Conservation (phyloP, 208 protist species). For the Strigomonas culicis region DNA sequence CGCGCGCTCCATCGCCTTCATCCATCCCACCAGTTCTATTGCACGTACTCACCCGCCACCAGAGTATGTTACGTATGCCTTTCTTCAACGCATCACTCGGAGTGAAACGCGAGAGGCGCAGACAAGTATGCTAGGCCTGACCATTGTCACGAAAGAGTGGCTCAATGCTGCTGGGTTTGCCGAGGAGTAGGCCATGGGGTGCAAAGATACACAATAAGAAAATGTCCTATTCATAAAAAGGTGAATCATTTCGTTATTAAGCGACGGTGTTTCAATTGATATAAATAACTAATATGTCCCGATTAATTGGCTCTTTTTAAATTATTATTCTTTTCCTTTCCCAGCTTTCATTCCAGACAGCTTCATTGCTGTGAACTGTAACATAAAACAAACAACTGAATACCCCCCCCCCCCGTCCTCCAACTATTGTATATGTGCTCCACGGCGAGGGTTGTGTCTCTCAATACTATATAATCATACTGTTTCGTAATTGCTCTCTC, state of each 20-base stretch:
- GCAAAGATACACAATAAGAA: no score
- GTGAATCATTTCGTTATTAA: no score
- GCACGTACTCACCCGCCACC: slow-evolving; percentile 79
- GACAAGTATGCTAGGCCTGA: slow-evolving; percentile 88
- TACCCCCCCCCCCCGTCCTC: neutral
- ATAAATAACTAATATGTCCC: no score
- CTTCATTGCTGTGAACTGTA: no score
- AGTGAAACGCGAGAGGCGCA: slow-evolving; percentile 69
- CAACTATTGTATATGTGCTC: slow-evolving; percentile 16
- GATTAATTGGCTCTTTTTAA: no score
- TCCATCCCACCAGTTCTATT: slow-evolving; percentile 85
- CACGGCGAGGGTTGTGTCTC: no score
- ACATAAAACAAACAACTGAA: neutral
- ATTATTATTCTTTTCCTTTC: neutral
- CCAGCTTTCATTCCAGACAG: no score
- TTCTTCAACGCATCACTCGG: slow-evolving; percentile 67
- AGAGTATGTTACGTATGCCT: slow-evolving; percentile 82
- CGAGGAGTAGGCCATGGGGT: slow-evolving; percentile 17
- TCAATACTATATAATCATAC: no score
- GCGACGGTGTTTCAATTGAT: no score
- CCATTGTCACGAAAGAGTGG: slow-evolving; percentile 86
- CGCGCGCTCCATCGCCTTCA: slow-evolving; percentile 65
- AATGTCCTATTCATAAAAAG: no score
- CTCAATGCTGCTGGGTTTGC: slow-evolving; percentile 57
- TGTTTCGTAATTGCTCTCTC: neutral